Evolutionary conservation across 768 basidiomycete genomes (phyloP), one percentile per base, ranked within the genome.

Genomic region (Calocybe gangraenosa): DNA sequence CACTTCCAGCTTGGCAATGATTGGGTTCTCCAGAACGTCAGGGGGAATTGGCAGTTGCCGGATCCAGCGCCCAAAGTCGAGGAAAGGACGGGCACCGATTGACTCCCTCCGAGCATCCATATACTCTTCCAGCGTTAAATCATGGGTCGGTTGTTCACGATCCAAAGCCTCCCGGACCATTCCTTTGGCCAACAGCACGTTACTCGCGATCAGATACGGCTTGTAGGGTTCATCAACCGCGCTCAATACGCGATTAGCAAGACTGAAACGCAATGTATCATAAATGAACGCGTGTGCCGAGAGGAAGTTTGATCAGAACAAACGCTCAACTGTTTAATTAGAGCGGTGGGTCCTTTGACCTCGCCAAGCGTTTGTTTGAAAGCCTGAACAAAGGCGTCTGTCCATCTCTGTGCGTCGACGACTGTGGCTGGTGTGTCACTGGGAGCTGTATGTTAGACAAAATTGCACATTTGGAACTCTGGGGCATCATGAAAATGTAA

Each of bases 391-490:
- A 35, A 51, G 6, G 43, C 23, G 3, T 47, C 46, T 22, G 42
- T 45, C 49, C 49, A 51, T 19, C 30, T 40, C 34, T 44, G 25
- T 9, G 49, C 49, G 10, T 51, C 32, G 5, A 33, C 18, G 0
- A 32, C 19, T 28, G 45, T 46, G 13, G 45, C 38, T 11, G 49
- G 49, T 19, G 46, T 21, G 32, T 51, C 49, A 11, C 49, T 51
- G 23, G 19, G 21, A 9, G 10, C 23, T 20, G 9, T 20, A 8
- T 9, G 17, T 32, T 28, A 38, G 28, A 20, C 14, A 20, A 23
- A 3, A 37, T 4, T 9, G 13, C 23, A 22, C 17, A 37, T 11
- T 33, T 9, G 2, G n/a, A 22, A 3, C 40, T 20, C 40, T 18
- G 19, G 11, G 0, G 2, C n/a, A n/a, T n/a, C n/a, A n/a, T n/a